phyloP scores from a whole-genome alignment of 2,329 filamentous ascomycete genomes.

The Aspergillus sp. region DNA sequence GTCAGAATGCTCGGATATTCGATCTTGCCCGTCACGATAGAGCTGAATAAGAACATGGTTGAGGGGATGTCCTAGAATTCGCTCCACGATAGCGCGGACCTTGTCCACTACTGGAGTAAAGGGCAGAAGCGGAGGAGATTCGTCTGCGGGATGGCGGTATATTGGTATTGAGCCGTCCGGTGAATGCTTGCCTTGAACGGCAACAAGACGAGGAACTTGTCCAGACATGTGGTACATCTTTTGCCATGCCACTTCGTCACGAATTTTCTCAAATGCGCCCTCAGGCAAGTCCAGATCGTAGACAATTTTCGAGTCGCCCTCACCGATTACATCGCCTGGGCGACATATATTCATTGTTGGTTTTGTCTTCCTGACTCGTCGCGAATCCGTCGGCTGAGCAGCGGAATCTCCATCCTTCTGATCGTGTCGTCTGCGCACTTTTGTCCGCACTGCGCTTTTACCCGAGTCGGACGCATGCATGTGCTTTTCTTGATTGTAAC shows the following conservation, averaged over 20 bases:
- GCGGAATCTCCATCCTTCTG: slow-evolving; percentile 18
- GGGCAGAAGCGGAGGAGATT: slow-evolving; percentile 74
- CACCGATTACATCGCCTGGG: slow-evolving; percentile 66
- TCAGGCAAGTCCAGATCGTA: slow-evolving; percentile 66
- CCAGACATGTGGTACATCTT: slow-evolving; percentile 92
- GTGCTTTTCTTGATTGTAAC: slow-evolving; percentile 16
- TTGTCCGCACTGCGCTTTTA: slow-evolving; percentile 30
- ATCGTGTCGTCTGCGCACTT: slow-evolving; percentile 32
- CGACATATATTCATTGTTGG: slow-evolving; percentile 39
- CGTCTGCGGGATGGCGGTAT: slow-evolving; percentile 94
- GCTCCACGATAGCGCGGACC: slow-evolving; percentile 72
- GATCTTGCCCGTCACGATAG: slow-evolving; percentile 86
- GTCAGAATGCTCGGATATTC: slow-evolving; percentile 95
- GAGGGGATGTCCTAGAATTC: slow-evolving; percentile 73
- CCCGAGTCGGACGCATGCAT: slow-evolving; percentile 1
- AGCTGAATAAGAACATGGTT: slow-evolving; percentile 94
- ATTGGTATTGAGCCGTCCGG: slow-evolving; percentile 74
- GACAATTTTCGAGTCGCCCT: slow-evolving; percentile 79
- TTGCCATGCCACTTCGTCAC: slow-evolving; percentile 81
- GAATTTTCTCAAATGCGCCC: slow-evolving; percentile 70
- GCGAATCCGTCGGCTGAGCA: slow-evolving; percentile 23
- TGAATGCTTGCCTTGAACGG: slow-evolving; percentile 77
- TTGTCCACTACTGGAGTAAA: slow-evolving; percentile 75
- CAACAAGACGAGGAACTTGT: slow-evolving; percentile 87
- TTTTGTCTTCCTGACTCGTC: slow-evolving; percentile 27